Evolutionary conservation across 352 stramenopile genomes (phyloP), one percentile per base, ranked within the genome.

Genomic region (Aphanomyces stellatus): DNA sequence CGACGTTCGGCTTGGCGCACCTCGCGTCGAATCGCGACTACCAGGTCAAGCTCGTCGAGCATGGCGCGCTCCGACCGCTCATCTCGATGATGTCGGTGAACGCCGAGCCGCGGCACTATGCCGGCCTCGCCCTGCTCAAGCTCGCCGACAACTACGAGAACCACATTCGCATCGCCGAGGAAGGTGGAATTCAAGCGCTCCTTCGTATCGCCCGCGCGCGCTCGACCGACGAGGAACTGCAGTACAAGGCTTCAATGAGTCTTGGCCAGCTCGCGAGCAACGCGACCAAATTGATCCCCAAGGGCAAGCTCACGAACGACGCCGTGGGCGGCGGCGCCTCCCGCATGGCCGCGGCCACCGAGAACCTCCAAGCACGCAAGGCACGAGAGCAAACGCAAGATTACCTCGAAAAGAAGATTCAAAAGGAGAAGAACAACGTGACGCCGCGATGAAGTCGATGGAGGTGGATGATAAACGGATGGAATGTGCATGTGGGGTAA

Each of bases 61-160:
- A 87, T 53, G 93, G 94, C 4, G 96, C 84, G 17, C 78, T 99
- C 51, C 82, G 87, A 28, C 94, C 95, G n/a, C 73, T 99, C 4
- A 96, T 99, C 43, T 88, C 89, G 1, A 98, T 99, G 87, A 97
- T 99, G 82, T 88, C 86, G 33, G 88, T 93, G 22, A 89, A 98
- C 65, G 87, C 91, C 3, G 90, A 98, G 70, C 90, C 93, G 22
- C 82, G 93, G 10, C 91, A 98, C 72, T 99, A 98, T 75, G 96
- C 96, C 30, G 93, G 93, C 1, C 76, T 98, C 13, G 96, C 96
- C 46, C 78, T 99, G n/a, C 82, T 99, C 34, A 98, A 99, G 73
- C 82, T 99, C 40, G 94, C 95, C 13, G 95, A 99, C 76, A 99
- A 99, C 72, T 98, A 98, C 73, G 91, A 98, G 72, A 98, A 98